These are phyloP conservation scores for Talaromyces liani DNA, from an alignment of 495 filamentous ascomycete genomes.

Conservation along the genomic window DNA sequence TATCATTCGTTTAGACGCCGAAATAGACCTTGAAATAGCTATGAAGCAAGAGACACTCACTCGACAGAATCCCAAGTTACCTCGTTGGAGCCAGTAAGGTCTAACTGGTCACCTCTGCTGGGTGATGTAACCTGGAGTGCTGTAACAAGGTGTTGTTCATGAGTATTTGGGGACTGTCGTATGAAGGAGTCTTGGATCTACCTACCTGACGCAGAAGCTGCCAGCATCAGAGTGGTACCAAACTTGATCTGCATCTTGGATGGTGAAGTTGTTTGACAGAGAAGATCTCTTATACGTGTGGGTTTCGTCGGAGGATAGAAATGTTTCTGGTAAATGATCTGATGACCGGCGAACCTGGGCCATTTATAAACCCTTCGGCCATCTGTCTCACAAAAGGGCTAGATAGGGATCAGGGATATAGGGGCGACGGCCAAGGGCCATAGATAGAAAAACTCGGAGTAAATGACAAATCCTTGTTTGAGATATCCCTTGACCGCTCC, in stretches of 20 bases:
- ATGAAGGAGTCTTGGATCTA: neutral
- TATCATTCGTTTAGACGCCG: neutral
- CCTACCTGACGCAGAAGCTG: constrained; percentile 8
- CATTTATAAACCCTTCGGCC: neutral
- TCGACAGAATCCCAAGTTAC: constrained; percentile 32
- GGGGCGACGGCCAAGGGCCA: neutral
- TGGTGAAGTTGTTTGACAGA: neutral
- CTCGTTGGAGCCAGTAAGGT: constrained; percentile 20
- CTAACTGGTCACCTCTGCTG: constrained; percentile 20
- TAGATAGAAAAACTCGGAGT: neutral
- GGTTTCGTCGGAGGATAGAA: neutral
- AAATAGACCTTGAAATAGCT: neutral
- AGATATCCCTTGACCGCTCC: neutral
- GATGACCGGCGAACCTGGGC: neutral
- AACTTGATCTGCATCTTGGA: constrained; percentile 5
- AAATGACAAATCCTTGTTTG: neutral
- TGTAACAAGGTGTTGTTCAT: neutral
- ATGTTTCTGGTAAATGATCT: neutral
- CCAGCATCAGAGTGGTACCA: neutral
- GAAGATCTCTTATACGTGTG: neutral
- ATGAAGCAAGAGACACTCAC: constrained; percentile 11
- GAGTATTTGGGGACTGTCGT: neutral
- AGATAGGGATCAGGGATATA: neutral
- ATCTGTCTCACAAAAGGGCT: neutral
- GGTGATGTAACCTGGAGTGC: constrained; percentile 29